These are phyloP conservation scores for Balakata baccata DNA, from an alignment of 345 rosid species.

Conservation along the genomic window DNA sequence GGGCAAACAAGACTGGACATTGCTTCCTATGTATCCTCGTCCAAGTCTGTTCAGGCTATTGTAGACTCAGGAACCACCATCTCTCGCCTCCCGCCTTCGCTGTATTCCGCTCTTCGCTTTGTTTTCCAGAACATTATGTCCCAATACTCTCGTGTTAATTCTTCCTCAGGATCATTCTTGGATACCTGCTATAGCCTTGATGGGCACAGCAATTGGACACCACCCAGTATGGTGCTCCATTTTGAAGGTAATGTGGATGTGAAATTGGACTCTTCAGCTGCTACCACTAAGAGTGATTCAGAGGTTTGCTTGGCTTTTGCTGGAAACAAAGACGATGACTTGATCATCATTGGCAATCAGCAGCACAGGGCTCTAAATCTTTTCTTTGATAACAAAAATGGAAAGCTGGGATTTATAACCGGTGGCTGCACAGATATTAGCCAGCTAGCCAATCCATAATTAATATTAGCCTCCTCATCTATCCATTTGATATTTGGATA, in stretches of 20 bases:
- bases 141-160: background rate
- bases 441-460: background rate
- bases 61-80: constrained; percentile 36
- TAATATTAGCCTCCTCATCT: background rate
- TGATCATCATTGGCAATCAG: constrained; percentile 28
- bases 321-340: background rate
- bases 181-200: constrained; percentile 30
- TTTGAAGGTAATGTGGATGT: constrained; percentile 23
- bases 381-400: background rate
- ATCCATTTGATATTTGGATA: no score
- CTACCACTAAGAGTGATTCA: constrained; percentile 14
- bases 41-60: background rate
- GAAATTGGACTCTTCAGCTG: constrained; percentile 18
- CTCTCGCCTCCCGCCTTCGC: constrained; percentile 20
- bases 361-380: constrained; percentile 23
- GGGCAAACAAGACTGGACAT: constrained; percentile 15
- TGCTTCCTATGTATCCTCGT: background rate
- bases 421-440: constrained; percentile 13
- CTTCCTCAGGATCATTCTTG: background rate
- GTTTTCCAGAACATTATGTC: constrained; percentile 22
- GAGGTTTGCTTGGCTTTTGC: constrained; percentile 35
- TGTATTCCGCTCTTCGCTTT: constrained; percentile 16
- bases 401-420: constrained; percentile 11
- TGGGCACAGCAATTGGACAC: background rate
- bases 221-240: constrained; percentile 26